A percentile compares a stretch with the other conserved stretches of the same genome.
Evolutionary conservation across 2,329 filamentous ascomycete genomes (phyloP).

Genomic region (Penicillium carneum): DNA sequence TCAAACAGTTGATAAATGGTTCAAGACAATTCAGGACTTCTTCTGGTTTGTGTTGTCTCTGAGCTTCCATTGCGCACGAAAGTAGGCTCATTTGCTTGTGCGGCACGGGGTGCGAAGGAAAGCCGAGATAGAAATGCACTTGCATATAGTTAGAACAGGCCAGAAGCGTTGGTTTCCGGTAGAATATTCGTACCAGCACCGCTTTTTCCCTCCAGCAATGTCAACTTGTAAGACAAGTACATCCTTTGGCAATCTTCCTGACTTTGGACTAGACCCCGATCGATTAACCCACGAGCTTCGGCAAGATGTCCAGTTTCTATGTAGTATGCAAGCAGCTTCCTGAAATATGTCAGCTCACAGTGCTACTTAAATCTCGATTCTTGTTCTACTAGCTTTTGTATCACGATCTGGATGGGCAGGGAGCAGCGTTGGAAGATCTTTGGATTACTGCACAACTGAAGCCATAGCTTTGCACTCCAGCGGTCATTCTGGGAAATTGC

Average conservation of each 20-base stretch:
- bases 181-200: background rate
- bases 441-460: constrained; percentile 68
- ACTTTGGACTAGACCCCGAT: constrained; percentile 5
- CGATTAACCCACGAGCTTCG: constrained; percentile 3
- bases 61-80: constrained; percentile 80
- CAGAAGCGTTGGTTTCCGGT: background rate
- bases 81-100: constrained; percentile 61
- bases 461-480: constrained; percentile 72
- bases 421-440: constrained; percentile 70
- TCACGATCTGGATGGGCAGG: constrained; percentile 70
- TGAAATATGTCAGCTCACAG: constrained; percentile 42
- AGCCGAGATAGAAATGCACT: constrained; percentile 8
- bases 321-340: constrained; percentile 76
- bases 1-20: background rate
- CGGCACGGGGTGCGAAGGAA: background rate
- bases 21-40: constrained; percentile 54
- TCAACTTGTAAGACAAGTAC: constrained; percentile 14
- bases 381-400: constrained; percentile 63
- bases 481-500: constrained; percentile 62
- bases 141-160: background rate
- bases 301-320: constrained; percentile 50
- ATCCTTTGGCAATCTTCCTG: constrained; percentile 4
- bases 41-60: constrained; percentile 67
- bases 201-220: background rate
- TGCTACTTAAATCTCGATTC: background rate